Conservation (phyloP, 192 early-diverging fungal species). For the Physocladia obscura region DNA sequence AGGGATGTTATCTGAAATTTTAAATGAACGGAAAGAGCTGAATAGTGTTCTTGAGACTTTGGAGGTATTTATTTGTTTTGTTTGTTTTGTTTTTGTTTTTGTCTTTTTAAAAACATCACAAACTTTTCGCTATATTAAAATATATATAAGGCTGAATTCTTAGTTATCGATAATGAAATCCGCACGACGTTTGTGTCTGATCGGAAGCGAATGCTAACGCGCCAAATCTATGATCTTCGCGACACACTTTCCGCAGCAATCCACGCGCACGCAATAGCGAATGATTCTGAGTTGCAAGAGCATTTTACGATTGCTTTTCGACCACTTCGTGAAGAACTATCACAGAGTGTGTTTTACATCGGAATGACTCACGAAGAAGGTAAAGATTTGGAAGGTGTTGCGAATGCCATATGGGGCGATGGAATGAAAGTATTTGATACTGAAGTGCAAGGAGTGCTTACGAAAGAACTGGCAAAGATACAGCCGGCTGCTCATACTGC, state of each 20-base stretch:
- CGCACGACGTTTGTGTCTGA: neutral
- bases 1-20: neutral
- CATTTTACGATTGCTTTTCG: conserved; percentile 2
- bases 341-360: neutral
- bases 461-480: conserved; percentile 2
- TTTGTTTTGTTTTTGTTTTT: neutral
- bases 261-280: neutral
- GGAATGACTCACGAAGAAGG: neutral
- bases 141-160: conserved; percentile 18
- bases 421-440: neutral
- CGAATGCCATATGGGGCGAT: conserved; percentile 13
- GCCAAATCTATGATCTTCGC: neutral
- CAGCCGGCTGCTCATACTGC: no score
- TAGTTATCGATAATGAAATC: neutral
- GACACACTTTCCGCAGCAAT: conserved; percentile 4
- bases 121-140: neutral
- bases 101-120: neutral
- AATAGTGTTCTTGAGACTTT: neutral
- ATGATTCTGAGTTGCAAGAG: neutral
- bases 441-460: neutral
- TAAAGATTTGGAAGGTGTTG: neutral
- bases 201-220: neutral
- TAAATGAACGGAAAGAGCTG: neutral
- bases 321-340: conserved; percentile 17
- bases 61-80: neutral